A percentile compares a stretch with the other conserved stretches of the same genome.
Evolutionary conservation across 2,329 filamentous ascomycete species (phyloP).

Genomic region (Huntiella omanensis): DNA sequence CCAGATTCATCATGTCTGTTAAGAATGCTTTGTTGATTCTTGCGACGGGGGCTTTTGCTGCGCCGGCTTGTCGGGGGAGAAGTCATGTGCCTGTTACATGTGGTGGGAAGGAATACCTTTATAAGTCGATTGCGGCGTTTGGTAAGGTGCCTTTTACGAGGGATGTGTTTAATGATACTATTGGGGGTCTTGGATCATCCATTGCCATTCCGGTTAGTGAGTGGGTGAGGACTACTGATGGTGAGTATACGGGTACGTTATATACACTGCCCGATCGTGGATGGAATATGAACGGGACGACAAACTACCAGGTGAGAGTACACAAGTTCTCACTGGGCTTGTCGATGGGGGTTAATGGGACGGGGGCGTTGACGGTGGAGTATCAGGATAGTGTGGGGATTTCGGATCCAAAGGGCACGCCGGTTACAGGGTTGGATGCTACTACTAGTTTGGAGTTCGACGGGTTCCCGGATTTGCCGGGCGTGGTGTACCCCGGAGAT

Average conservation of each 20-base stretch:
- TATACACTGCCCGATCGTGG: constrained; percentile 45
- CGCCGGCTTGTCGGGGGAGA: background rate
- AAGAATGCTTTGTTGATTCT: background rate
- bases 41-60: background rate
- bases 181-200: constrained; percentile 42
- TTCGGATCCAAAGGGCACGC: constrained; percentile 40
- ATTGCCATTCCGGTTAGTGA: constrained; percentile 39
- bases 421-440: constrained; percentile 43
- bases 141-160: constrained; percentile 38
- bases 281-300: constrained; percentile 55
- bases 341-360: constrained; percentile 30
- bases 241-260: constrained; percentile 20
- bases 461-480: constrained; percentile 43
- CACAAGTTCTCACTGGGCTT: constrained; percentile 48
- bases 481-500: constrained; percentile 44
- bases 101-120: constrained; percentile 43
- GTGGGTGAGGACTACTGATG: background rate
- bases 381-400: constrained; percentile 49
- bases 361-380: constrained; percentile 40
- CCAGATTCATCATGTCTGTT: background rate
- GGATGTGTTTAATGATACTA: constrained; percentile 51
- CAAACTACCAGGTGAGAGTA: constrained; percentile 48
- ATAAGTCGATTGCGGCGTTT: constrained; percentile 48
- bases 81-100: constrained; percentile 19
- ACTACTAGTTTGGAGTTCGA: constrained; percentile 32